These are phyloP conservation scores for Tillandsia fasciculata DNA, from an alignment of 176 grass and related monocot genomes.

Conservation along the genomic window DNA sequence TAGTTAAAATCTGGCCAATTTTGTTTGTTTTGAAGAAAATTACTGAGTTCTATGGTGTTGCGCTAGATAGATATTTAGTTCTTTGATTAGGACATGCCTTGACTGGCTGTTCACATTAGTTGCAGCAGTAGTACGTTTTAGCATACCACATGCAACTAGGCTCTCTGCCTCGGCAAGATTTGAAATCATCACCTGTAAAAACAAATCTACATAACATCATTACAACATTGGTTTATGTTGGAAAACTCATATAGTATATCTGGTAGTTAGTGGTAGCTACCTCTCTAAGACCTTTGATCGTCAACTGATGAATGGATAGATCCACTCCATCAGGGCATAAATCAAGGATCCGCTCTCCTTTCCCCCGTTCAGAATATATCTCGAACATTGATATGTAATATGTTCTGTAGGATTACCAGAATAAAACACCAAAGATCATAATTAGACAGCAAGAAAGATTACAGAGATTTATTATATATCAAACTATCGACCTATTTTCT, in stretches of 20 bases:
- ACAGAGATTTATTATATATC: neutral
- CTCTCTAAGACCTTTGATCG: constrained; percentile 81
- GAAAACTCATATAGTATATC: constrained; percentile 1
- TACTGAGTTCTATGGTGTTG: neutral
- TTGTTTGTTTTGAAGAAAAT: neutral
- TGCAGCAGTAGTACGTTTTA: constrained; percentile 77
- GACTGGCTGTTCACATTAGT: constrained; percentile 82
- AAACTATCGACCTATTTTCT: too few relatives aligned
- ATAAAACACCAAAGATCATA: neutral
- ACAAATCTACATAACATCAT: constrained; percentile 2
- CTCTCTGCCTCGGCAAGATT: constrained; percentile 43
- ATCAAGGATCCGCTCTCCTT: constrained; percentile 71
- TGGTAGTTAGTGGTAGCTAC: constrained; percentile 37
- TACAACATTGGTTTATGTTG: neutral
- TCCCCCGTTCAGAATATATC: constrained; percentile 68
- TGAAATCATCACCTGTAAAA: constrained; percentile 45
- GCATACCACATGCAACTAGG: constrained; percentile 48
- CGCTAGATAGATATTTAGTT: neutral
- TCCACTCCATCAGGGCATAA: constrained; percentile 49
- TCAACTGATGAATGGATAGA: constrained; percentile 52
- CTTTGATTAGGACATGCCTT: constrained; percentile 46
- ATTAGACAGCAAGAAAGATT: neutral
- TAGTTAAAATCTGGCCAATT: neutral
- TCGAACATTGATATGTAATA: constrained; percentile 81
- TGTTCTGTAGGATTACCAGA: constrained; percentile 32